These are phyloP conservation scores for Fusarium sp. DNA, from an alignment of 2,329 filamentous ascomycete species.

Conservation along the genomic window DNA sequence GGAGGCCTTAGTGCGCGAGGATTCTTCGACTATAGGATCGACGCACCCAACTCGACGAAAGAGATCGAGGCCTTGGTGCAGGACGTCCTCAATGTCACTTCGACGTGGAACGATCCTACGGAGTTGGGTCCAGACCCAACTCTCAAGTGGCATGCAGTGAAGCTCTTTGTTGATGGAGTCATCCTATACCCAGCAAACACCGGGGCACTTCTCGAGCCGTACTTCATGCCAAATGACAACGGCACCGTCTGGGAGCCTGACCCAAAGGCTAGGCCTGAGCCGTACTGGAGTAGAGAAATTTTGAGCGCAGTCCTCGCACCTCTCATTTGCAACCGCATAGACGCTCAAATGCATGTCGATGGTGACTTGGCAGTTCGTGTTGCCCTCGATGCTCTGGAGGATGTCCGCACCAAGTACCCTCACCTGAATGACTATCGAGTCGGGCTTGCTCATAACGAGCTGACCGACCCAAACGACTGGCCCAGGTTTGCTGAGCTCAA, in stretches of 20 bases:
- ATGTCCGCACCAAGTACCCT: background rate
- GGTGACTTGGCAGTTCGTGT: background rate
- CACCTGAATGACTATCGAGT: background rate
- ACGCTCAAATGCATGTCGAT: background rate
- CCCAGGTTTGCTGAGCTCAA: background rate
- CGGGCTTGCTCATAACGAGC: background rate
- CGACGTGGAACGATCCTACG: background rate
- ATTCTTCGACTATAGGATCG: background rate
- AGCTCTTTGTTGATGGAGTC: background rate
- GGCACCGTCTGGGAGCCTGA: background rate
- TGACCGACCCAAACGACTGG: background rate
- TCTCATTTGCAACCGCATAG: background rate
- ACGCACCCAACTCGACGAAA: background rate
- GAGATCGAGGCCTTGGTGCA: background rate
- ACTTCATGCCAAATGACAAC: background rate
- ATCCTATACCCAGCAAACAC: background rate
- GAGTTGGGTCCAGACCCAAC: background rate
- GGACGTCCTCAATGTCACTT: background rate
- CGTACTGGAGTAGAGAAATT: background rate
- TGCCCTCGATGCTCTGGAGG: background rate
- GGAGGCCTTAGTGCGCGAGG: background rate
- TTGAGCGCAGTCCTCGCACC: background rate
- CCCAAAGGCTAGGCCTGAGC: background rate
- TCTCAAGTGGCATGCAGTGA: background rate
- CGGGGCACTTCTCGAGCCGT: background rate